Conservation (phyloP, 768 basidiomycete genomes). For the Phlegmacium glaucopus region DNA sequence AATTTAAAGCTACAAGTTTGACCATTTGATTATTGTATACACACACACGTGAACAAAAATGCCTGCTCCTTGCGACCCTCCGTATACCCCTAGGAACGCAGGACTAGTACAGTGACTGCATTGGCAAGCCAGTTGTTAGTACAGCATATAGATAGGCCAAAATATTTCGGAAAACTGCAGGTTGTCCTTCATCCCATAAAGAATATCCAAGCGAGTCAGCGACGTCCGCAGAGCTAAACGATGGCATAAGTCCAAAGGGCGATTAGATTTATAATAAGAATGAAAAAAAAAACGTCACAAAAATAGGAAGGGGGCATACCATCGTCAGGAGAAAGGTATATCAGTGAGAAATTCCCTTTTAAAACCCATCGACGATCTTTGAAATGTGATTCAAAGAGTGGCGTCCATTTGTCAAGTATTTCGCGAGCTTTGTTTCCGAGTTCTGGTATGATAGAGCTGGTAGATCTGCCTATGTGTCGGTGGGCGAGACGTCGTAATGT, state of each 20-base stretch:
- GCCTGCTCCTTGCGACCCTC: too few relatives aligned
- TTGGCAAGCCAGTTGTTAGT: not conserved
- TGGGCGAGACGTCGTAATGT: not conserved
- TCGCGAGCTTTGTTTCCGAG: constrained; percentile 7
- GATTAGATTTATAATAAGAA: too few relatives aligned
- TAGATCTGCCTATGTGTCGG: too few relatives aligned
- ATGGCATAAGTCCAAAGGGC: too few relatives aligned
- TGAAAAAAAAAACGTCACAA: constrained; percentile 15
- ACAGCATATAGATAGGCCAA: constrained; percentile 19
- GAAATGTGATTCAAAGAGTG: constrained; percentile 9
- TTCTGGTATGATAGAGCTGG: constrained; percentile 7
- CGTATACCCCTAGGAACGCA: too few relatives aligned
- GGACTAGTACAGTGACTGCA: too few relatives aligned
- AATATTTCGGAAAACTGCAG: constrained; percentile 6
- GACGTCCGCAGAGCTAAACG: constrained; percentile 20
- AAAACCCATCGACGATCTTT: constrained; percentile 15
- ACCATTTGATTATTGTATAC: too few relatives aligned
- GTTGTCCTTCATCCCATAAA: constrained; percentile 11
- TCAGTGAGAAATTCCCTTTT: constrained; percentile 9
- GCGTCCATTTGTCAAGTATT: constrained; percentile 16
- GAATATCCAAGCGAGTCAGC: not conserved
- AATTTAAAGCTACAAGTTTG: too few relatives aligned
- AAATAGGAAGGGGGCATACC: constrained; percentile 2
- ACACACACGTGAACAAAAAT: too few relatives aligned
- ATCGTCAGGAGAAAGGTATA: constrained; percentile 16